Conservation (phyloP, 176 grass and related monocot species). For the Oryza brachyantha region DNA sequence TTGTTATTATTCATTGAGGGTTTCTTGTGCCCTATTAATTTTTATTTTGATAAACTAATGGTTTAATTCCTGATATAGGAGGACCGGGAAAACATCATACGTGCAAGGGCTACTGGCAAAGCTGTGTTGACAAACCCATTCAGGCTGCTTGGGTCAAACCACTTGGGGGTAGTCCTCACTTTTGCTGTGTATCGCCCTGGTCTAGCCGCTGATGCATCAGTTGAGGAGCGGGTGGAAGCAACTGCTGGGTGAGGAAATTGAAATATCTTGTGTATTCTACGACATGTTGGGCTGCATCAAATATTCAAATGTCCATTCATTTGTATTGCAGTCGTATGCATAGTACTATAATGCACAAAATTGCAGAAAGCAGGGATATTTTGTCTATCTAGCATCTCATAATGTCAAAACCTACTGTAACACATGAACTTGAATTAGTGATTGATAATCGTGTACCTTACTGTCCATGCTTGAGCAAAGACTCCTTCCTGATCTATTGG, state of each 20-base stretch:
- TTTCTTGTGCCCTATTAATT: not conserved
- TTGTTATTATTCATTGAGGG: not conserved
- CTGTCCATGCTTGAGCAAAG: not conserved
- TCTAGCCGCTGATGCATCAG: conserved; percentile 68
- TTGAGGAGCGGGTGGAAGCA: conserved; percentile 75
- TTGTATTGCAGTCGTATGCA: not conserved
- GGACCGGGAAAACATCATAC: conserved; percentile 86
- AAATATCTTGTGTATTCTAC: conserved; percentile 1
- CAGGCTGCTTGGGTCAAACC: conserved; percentile 82
- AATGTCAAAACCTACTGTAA: not conserved
- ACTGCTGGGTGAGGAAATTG: conserved; percentile 72
- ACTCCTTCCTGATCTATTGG: not conserved
- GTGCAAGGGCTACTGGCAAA: conserved; percentile 81
- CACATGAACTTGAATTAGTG: not conserved
- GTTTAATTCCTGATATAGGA: conserved; percentile 48
- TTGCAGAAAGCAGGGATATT: not conserved
- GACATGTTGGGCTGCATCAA: not conserved
- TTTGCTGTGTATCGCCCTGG: conserved; percentile 80
- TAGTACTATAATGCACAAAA: not conserved
- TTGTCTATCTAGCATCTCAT: not conserved
- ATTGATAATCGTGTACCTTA: not conserved
- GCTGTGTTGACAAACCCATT: conserved; percentile 93
- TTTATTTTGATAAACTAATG: not conserved
- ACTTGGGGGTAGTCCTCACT: conserved; percentile 94
- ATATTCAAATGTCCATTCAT: not conserved